phyloP scores from a whole-genome alignment of 768 basidiomycete species.

The Psilocybe cyanescens region DNA sequence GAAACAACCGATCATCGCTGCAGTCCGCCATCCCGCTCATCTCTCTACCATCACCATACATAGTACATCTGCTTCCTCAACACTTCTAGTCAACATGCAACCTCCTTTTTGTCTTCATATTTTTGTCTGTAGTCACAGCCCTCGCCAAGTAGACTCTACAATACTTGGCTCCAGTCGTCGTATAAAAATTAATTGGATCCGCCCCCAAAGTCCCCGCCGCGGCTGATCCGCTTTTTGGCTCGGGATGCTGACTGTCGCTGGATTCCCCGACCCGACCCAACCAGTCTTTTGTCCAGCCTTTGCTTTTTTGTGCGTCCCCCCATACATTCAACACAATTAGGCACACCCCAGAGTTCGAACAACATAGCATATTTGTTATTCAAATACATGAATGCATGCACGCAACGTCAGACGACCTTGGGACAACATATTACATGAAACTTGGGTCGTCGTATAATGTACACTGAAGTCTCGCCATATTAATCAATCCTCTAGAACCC shows the following conservation, averaged over 20 bases:
- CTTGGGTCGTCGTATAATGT: too few relatives aligned
- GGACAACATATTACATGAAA: too few relatives aligned
- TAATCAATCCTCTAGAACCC: not conserved
- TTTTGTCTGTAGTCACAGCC: not conserved
- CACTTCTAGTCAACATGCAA: too few relatives aligned
- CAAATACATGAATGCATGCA: not conserved
- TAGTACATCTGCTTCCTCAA: not conserved
- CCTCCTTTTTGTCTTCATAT: too few relatives aligned
- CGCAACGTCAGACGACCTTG: not conserved
- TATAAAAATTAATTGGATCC: not conserved
- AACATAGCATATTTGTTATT: not conserved
- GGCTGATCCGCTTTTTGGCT: not conserved
- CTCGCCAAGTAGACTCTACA: not conserved
- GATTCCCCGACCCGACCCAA: not conserved
- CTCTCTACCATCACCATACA: not conserved
- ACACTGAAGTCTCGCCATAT: too few relatives aligned
- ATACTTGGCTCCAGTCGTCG: not conserved
- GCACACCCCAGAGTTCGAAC: not conserved
- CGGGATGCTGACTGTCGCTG: not conserved
- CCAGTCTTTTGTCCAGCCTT: too few relatives aligned
- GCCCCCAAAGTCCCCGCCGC: not conserved
- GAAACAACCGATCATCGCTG: not conserved
- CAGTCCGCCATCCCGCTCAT: not conserved
- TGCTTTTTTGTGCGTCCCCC: too few relatives aligned
- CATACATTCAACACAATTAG: not conserved